Conservation (phyloP, 2,329 filamentous ascomycete species). For the Neofusicoccum umdonicola region DNA sequence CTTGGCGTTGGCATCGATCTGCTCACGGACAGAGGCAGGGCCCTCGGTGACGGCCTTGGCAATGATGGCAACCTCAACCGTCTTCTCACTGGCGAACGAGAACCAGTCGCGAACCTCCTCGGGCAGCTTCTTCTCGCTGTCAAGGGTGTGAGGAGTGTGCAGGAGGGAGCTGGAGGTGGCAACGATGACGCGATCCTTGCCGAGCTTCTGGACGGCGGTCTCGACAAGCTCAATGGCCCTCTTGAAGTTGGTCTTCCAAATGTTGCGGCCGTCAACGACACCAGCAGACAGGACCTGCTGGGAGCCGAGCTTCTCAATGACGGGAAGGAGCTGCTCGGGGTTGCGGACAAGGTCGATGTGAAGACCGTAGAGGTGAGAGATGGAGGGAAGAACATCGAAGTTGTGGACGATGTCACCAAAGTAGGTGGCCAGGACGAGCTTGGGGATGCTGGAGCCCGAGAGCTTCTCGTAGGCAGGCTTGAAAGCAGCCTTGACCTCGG, state of each 20-base stretch:
- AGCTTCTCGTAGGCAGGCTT: slow-evolving; percentile 96
- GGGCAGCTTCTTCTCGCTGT: slow-evolving; percentile 97
- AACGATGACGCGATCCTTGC: slow-evolving; percentile 95
- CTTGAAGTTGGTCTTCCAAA: slow-evolving; percentile 99
- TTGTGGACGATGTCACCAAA: slow-evolving; percentile 99
- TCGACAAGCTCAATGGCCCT: slow-evolving; percentile 87
- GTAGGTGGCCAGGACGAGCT: slow-evolving; percentile 91
- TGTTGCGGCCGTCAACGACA: slow-evolving; percentile 98
- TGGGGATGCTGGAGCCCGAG: slow-evolving; percentile 74
- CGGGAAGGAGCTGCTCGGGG: slow-evolving; percentile 91
- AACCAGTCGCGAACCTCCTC: slow-evolving; percentile 96
- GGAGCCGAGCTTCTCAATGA: slow-evolving; percentile 77
- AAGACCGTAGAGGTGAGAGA: slow-evolving; percentile 73
- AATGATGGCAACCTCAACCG: slow-evolving; percentile 82
- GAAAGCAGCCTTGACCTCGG: slow-evolving; percentile 93
- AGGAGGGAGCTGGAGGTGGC: slow-evolving; percentile 97
- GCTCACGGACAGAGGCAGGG: slow-evolving; percentile 77
- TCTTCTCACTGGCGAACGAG: slow-evolving; percentile 96
- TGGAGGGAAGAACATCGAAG: slow-evolving; percentile 79
- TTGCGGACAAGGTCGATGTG: slow-evolving; percentile 97
- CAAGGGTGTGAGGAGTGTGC: slow-evolving; percentile 96
- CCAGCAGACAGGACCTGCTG: slow-evolving; percentile 90
- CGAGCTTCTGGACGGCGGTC: slow-evolving; percentile 88
- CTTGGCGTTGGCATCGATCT: slow-evolving; percentile 96
- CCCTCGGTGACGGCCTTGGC: slow-evolving; percentile 96